phyloP scores from a whole-genome alignment of 257 asterid species.

The Rhazya stricta region DNA sequence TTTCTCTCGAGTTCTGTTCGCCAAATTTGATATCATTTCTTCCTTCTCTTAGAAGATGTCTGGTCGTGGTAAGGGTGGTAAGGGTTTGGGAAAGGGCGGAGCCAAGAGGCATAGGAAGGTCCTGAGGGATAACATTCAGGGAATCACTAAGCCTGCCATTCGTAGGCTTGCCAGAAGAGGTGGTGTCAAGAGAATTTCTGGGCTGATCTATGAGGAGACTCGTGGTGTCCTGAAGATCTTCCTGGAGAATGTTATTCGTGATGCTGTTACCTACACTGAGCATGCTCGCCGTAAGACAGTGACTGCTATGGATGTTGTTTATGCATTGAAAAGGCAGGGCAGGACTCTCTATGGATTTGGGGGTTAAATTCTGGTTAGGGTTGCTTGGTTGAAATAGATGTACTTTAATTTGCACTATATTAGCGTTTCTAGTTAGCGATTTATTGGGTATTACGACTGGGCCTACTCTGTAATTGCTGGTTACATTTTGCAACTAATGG shows the following conservation, averaged over 20 bases:
- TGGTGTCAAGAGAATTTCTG: slow-evolving; percentile 42
- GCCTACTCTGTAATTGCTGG: slow-evolving; percentile 9
- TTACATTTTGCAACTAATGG: slow-evolving; percentile 14
- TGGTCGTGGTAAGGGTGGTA: slow-evolving; percentile 40
- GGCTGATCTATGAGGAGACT: slow-evolving; percentile 42
- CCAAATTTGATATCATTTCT: neutral
- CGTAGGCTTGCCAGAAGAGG: slow-evolving; percentile 42
- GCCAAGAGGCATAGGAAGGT: slow-evolving; percentile 45
- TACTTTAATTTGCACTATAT: neutral
- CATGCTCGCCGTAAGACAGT: slow-evolving; percentile 14
- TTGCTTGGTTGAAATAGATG: neutral
- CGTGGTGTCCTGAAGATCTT: slow-evolving; percentile 41
- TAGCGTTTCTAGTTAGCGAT: neutral
- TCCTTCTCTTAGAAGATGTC: slow-evolving; percentile 20
- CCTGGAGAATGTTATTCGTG: slow-evolving; percentile 40
- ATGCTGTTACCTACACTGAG: slow-evolving; percentile 35
- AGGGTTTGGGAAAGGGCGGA: slow-evolving; percentile 41
- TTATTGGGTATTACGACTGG: neutral
- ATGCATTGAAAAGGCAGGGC: slow-evolving; percentile 37
- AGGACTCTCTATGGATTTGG: slow-evolving; percentile 39
- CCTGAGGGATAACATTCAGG: slow-evolving; percentile 38
- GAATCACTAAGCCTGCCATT: slow-evolving; percentile 40
- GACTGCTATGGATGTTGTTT: slow-evolving; percentile 17
- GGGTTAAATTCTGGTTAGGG: slow-evolving; percentile 4
- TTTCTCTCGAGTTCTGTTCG: too few relatives aligned